Percentiles rank a stretch among this genome's conserved stretches.
Conservation (phyloP, 1,284 basidiomycete genomes). For the Chiua sp. region DNA sequence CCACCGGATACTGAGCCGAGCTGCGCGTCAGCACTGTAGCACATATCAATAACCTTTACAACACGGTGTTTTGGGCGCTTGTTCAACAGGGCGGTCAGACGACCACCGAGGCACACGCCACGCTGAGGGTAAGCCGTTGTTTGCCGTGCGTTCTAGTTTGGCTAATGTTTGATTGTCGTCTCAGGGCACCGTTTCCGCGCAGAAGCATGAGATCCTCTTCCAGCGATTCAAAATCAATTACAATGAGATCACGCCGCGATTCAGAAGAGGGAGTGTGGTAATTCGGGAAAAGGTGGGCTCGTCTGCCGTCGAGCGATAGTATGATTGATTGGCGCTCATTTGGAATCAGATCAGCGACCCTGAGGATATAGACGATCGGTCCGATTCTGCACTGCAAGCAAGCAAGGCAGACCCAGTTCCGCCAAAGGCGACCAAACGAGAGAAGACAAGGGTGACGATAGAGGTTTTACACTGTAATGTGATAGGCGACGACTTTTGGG, state of each 20-base stretch:
- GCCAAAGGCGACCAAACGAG: slow-evolving; percentile 39
- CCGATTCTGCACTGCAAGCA: background rate
- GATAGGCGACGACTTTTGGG: slow-evolving; percentile 85
- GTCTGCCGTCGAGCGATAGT: background rate
- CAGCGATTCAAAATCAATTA: slow-evolving; percentile 89
- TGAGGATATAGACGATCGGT: background rate
- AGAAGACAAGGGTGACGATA: slow-evolving; percentile 47
- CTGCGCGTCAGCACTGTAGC: slow-evolving; percentile 54
- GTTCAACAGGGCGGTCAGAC: slow-evolving; percentile 81
- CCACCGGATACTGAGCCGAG: slow-evolving; percentile 20
- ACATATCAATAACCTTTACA: slow-evolving; percentile 98
- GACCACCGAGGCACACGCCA: slow-evolving; percentile 83
- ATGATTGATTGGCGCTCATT: background rate
- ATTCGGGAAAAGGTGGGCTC: slow-evolving; percentile 58
- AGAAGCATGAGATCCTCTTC: slow-evolving; percentile 94
- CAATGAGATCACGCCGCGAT: slow-evolving; percentile 76
- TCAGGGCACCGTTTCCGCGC: slow-evolving; percentile 86
- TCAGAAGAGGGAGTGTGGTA: slow-evolving; percentile 87
- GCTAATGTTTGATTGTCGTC: background rate
- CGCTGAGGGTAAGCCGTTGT: slow-evolving; percentile 53
- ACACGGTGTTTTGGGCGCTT: slow-evolving; percentile 95
- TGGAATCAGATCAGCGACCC: slow-evolving; percentile 11
- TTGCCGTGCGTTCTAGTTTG: background rate
- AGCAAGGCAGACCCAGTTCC: background rate
- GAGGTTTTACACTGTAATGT: slow-evolving; percentile 82